A percentile compares a stretch with the other conserved stretches of the same genome.
phyloP scores from a whole-genome alignment of 2,329 filamentous ascomycete genomes.

The Fonsecaea pedrosoi region DNA sequence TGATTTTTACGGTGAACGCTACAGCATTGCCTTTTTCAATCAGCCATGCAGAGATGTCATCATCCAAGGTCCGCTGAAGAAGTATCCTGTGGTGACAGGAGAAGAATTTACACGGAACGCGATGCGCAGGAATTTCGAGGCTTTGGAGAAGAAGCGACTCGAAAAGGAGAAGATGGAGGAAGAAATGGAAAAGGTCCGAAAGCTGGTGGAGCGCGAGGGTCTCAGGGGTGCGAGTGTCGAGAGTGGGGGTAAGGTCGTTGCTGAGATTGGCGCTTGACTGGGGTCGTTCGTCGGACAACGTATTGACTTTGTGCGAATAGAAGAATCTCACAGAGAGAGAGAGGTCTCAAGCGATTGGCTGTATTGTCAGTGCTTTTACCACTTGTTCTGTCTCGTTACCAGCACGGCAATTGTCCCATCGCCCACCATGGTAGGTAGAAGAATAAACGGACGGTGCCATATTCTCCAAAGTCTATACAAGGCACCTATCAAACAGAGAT shows the following conservation, averaged over 20 bases:
- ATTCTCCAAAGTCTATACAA: too few relatives aligned
- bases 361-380: too few relatives aligned
- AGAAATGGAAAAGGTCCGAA: constrained; percentile 11
- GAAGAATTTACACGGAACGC: constrained; percentile 65
- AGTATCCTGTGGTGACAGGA: constrained; percentile 67
- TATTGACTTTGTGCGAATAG: too few relatives aligned
- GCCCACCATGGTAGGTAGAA: too few relatives aligned
- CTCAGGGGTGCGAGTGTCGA: constrained; percentile 7
- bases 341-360: too few relatives aligned
- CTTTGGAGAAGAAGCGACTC: constrained; percentile 49
- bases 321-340: too few relatives aligned
- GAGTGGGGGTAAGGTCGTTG: constrained; percentile 20
- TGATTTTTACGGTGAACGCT: constrained; percentile 65
- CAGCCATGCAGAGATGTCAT: constrained; percentile 65
- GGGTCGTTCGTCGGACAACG: too few relatives aligned
- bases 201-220: constrained; percentile 17
- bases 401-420: too few relatives aligned
- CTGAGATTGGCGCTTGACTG: constrained; percentile 24
- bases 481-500: too few relatives aligned
- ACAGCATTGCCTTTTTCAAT: constrained; percentile 71
- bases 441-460: too few relatives aligned
- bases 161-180: constrained; percentile 17
- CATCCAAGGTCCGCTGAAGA: constrained; percentile 67
- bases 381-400: too few relatives aligned
- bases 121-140: constrained; percentile 61